These are phyloP conservation scores for Zygosaccharomyces pseudorouxii DNA, from an alignment of 805 yeast species.

Conservation along the genomic window DNA sequence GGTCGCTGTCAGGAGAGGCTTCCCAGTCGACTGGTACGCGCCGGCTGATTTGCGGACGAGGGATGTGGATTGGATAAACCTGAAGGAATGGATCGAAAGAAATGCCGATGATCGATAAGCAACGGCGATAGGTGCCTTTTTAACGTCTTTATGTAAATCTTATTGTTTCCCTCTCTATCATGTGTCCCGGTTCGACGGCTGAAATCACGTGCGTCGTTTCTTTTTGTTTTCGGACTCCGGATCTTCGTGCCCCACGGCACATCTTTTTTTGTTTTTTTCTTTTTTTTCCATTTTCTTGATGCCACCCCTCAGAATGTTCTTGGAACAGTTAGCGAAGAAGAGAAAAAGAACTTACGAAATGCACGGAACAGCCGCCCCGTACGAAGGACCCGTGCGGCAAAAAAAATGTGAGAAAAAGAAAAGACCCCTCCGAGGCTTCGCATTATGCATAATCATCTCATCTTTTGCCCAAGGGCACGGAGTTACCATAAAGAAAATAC, in stretches of 20 bases:
- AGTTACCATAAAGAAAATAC: background rate
- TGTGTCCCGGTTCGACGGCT: too few species aligned
- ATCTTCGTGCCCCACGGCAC: too few species aligned
- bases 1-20: conserved; percentile 61
- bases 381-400: background rate
- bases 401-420: background rate
- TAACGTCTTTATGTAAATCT: background rate
- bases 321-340: background rate
- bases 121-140: background rate
- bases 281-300: too few species aligned
- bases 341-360: background rate
- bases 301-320: too few species aligned
- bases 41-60: conserved; percentile 24
- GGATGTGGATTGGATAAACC: conserved; percentile 42
- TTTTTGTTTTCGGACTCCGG: too few species aligned
- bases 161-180: background rate
- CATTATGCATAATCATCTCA: background rate
- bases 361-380: conserved; percentile 1
- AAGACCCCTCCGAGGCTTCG: background rate
- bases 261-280: too few species aligned
- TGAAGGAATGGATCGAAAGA: conserved; percentile 43
- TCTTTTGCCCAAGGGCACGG: background rate
- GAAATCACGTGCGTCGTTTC: too few species aligned
- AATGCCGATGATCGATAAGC: conserved; percentile 28
- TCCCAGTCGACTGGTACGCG: conserved; percentile 44